Evolutionary conservation across 108 stramenopile species (phyloP).

Genomic region (Cyclotella kingstonii): DNA sequence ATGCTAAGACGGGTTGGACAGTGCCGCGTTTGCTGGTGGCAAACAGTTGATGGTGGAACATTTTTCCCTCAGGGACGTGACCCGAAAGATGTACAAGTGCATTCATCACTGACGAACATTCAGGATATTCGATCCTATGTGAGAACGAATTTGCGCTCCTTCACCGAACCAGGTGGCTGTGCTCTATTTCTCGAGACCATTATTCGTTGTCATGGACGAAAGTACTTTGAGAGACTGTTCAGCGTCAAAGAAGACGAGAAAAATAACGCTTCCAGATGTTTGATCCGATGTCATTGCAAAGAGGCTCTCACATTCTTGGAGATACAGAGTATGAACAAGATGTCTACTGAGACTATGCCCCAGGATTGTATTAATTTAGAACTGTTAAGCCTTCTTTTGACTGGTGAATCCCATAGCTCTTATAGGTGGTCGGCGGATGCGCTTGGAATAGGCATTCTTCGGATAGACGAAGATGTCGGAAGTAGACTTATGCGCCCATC

Average conservation of each 20-base stretch:
- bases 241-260: conserved; percentile 17
- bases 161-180: conserved; percentile 69
- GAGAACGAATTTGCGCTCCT: conserved; percentile 49
- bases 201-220: conserved; percentile 59
- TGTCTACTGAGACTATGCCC: conserved; percentile 24
- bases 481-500: conserved; percentile 48
- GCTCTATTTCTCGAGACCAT: conserved; percentile 81
- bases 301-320: conserved; percentile 18
- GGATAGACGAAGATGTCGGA: conserved; percentile 28
- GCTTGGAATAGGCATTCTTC: conserved; percentile 67
- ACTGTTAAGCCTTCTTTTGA: conserved; percentile 68
- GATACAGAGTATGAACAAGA: conserved; percentile 22
- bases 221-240: conserved; percentile 15
- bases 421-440: conserved; percentile 58
- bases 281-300: conserved; percentile 30
- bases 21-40: conserved; percentile 74
- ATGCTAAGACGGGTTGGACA: conserved; percentile 43
- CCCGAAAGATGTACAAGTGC: conserved; percentile 40
- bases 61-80: conserved; percentile 39
- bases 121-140: conserved; percentile 69
- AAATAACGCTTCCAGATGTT: background rate
- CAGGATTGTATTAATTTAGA: conserved; percentile 59
- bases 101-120: conserved; percentile 60
- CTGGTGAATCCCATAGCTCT: conserved; percentile 45
- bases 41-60: conserved; percentile 26